Base-by-base conservation (phyloP, 805 yeast species). In the Wickerhamomyces subpelliculosus region DNA sequence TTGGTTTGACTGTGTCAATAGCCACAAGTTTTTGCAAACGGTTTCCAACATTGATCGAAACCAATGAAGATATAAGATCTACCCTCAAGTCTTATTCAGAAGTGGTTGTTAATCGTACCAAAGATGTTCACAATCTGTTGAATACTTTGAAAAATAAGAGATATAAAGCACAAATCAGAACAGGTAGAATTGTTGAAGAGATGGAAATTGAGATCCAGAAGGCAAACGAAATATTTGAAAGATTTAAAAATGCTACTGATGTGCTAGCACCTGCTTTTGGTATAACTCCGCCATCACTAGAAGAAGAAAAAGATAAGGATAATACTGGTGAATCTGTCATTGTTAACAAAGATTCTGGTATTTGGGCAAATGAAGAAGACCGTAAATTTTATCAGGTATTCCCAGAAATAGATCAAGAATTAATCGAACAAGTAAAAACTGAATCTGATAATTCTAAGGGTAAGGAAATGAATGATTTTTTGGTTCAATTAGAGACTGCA, bases 351-450 rank as follows among this genome's bases (percentile, higher is more conserved):
- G 57, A 56, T 27, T 40, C 47, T 5, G 44, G 47, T 20, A 46
- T 71, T 2, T 86, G 94, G 94, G 84, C 75, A 28, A 78, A 70
- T 39, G 75, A 75, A 14, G 80, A 78, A 23, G 78, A 73, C n/a
- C 69, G 71, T 43, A 67, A 64, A 43, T 88, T 86, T 52, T 84
- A 85, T 53, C 75, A 73, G 23, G 67, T 61, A 1, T 58, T 78
- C 16, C 80, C 84, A 0, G 61, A 60, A 13, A 47, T 71, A 9
- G 57, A 61, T 4, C 55, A 55, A 4, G 51, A 60, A 6, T 46
- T 68, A 1, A 55, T 64, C 1, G 60, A 56, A 36, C 22, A 43
- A 27, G 34, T 45, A 34, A 57, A 61, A 46, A 40, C 64, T 51
- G 46, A 41, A 8, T 18, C 46, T 3, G 45, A 41, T 24, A 67